Percentiles rank a stretch among this genome's conserved stretches.
These are phyloP conservation scores for Arabis hirsuta DNA, from an alignment of 345 rosid species.

Conservation along the genomic window DNA sequence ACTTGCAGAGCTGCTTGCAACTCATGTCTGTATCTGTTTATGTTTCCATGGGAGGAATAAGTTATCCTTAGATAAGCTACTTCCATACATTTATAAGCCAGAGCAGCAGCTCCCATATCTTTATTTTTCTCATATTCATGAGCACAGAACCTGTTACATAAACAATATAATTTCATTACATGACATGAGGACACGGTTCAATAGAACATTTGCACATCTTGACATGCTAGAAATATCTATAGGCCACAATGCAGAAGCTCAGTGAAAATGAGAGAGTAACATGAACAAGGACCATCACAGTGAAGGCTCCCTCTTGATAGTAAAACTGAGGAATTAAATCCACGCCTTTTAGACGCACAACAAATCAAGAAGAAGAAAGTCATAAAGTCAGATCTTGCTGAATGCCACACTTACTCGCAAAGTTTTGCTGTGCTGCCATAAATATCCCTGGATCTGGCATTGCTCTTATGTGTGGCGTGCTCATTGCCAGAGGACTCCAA, in stretches of 20 bases:
- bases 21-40: constrained; percentile 70
- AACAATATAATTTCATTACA: constrained; percentile 4
- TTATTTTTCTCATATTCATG: constrained; percentile 85
- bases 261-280: constrained; percentile 20
- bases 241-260: constrained; percentile 20
- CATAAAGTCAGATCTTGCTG: constrained; percentile 27
- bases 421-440: constrained; percentile 67
- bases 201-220: constrained; percentile 26
- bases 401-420: constrained; percentile 62
- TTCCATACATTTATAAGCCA: constrained; percentile 98
- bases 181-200: constrained; percentile 27
- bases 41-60: constrained; percentile 62
- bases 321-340: constrained; percentile 16
- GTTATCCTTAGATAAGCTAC: constrained; percentile 93
- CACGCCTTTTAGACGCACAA: constrained; percentile 21
- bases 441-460: constrained; percentile 51
- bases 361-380: constrained; percentile 32
- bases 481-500: constrained; percentile 59
- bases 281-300: constrained; percentile 35
- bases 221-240: constrained; percentile 29
- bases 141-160: constrained; percentile 79
- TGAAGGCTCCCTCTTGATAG: constrained; percentile 29
- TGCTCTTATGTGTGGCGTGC: constrained; percentile 49
- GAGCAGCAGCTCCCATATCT: constrained; percentile 94
- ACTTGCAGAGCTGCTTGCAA: constrained; percentile 68